Percentiles rank a stretch among this genome's conserved stretches.
Conservation (phyloP, 208 protist genomes). For the Strigomonas culicis region DNA sequence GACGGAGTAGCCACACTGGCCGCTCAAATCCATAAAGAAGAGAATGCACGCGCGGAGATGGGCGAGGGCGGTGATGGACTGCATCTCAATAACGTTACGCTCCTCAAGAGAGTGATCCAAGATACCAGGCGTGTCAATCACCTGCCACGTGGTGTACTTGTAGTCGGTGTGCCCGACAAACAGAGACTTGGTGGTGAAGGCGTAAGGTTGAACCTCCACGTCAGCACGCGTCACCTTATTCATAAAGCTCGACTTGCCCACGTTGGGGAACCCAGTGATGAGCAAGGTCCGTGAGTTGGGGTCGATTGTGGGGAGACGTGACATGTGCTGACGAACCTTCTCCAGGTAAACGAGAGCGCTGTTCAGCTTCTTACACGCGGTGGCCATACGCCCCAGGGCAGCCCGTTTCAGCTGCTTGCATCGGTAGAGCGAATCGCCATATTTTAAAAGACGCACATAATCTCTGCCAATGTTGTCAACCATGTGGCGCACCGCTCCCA, state of each 20-base stretch:
- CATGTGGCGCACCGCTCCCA: constrained; percentile 96
- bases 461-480: constrained; percentile 98
- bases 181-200: constrained; percentile 99
- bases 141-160: constrained; percentile 99
- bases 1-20: constrained; percentile 98
- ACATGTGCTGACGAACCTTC: constrained; percentile 99
- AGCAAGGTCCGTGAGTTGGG: constrained; percentile 98
- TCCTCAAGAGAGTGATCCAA: constrained; percentile 99
- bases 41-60: constrained; percentile 97
- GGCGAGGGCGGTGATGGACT: constrained; percentile 99
- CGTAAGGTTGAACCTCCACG: constrained; percentile 99
- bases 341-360: constrained; percentile 98
- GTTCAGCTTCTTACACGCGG: constrained; percentile 96
- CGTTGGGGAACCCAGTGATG: constrained; percentile 99
- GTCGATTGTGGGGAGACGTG: constrained; percentile 99
- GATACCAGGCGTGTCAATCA: constrained; percentile 99
- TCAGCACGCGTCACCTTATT: constrained; percentile 99
- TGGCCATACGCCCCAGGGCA: constrained; percentile 99
- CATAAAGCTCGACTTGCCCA: constrained; percentile 99
- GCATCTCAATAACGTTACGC: constrained; percentile 99
- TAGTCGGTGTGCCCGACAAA: constrained; percentile 99
- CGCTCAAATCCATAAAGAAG: constrained; percentile 99
- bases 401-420: constrained; percentile 99
- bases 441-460: constrained; percentile 99
- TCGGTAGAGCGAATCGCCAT: constrained; percentile 99